These are phyloP conservation scores for Lactarius evosmus DNA, from an alignment of 768 basidiomycete genomes.

Conservation along the genomic window DNA sequence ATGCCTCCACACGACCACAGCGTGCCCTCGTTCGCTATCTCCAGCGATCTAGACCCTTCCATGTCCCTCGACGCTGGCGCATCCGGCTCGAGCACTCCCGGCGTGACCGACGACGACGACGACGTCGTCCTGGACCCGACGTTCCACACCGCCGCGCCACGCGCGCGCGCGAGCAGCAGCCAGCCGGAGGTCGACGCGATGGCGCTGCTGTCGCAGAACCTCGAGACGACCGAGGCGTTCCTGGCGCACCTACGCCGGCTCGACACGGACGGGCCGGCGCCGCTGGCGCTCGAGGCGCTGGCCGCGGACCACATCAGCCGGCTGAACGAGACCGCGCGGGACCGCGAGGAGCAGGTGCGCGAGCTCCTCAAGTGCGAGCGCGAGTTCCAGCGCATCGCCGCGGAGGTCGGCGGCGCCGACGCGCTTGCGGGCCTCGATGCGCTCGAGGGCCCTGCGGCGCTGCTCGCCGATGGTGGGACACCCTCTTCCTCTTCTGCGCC, in stretches of 20 bases:
- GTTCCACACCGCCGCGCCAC: constrained; percentile 40
- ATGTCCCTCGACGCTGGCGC: constrained; percentile 11
- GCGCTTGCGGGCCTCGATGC: constrained; percentile 67
- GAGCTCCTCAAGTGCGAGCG: constrained; percentile 75
- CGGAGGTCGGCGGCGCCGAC: constrained; percentile 74
- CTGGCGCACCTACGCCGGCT: constrained; percentile 66
- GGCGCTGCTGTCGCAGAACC: constrained; percentile 66
- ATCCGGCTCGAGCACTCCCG: constrained; percentile 10
- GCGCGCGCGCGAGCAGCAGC: constrained; percentile 31
- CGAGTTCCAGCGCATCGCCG: constrained; percentile 72
- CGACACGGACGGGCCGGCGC: constrained; percentile 47
- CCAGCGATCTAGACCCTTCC: constrained; percentile 33
- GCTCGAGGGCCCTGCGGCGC: no score
- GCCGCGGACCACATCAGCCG: constrained; percentile 75
- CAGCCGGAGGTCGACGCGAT: constrained; percentile 58
- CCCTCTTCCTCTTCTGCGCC: constrained; percentile 30
- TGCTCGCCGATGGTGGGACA: no score
- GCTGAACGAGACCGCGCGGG: constrained; percentile 69
- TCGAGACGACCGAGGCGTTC: constrained; percentile 76
- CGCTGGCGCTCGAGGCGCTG: constrained; percentile 54
- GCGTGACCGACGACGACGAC: constrained; percentile 34
- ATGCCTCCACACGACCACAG: constrained; percentile 26
- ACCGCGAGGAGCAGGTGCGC: constrained; percentile 79
- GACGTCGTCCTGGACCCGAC: constrained; percentile 43
- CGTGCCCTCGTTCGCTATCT: constrained; percentile 36